A percentile compares a stretch with the other conserved stretches of the same genome.
phyloP scores from a whole-genome alignment of 768 basidiomycete genomes.

The Fomitopsis pulvina region DNA sequence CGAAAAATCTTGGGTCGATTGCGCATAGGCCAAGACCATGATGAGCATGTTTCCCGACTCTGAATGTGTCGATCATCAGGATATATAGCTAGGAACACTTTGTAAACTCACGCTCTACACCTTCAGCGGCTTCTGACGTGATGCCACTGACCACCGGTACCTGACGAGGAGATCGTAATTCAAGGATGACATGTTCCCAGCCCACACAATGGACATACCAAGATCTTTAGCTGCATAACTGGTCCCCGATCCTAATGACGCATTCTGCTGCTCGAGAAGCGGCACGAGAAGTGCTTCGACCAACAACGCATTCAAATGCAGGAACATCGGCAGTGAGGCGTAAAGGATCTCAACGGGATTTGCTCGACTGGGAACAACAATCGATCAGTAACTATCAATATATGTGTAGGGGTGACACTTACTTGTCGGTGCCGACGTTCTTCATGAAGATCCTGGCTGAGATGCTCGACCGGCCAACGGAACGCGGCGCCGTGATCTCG shows the following conservation, averaged over 20 bases:
- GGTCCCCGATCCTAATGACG: slow-evolving; percentile 6
- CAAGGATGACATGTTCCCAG: neutral
- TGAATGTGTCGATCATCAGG: too few species aligned
- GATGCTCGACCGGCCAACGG: neutral
- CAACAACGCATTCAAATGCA: slow-evolving; percentile 25
- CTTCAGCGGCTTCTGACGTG: neutral
- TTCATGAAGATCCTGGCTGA: slow-evolving; percentile 13
- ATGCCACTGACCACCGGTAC: neutral
- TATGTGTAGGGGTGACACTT: neutral
- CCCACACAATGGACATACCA: slow-evolving; percentile 7
- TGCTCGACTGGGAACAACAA: slow-evolving; percentile 15
- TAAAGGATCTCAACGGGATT: slow-evolving; percentile 28
- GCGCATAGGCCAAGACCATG: too few species aligned
- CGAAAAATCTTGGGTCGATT: too few species aligned
- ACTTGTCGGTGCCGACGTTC: neutral
- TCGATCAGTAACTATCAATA: too few species aligned
- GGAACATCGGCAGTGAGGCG: slow-evolving; percentile 22
- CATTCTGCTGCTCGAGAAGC: slow-evolving; percentile 19
- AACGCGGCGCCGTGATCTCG: slow-evolving; percentile 19
- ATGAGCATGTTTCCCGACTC: too few species aligned
- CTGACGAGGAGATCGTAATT: neutral
- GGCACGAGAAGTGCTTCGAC: slow-evolving; percentile 20
- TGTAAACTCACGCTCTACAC: too few species aligned
- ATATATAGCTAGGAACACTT: too few species aligned
- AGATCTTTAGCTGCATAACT: slow-evolving; percentile 24